Evolutionary conservation across 2,329 filamentous ascomycete species (phyloP).

Genomic region (Claviceps maximensis): DNA sequence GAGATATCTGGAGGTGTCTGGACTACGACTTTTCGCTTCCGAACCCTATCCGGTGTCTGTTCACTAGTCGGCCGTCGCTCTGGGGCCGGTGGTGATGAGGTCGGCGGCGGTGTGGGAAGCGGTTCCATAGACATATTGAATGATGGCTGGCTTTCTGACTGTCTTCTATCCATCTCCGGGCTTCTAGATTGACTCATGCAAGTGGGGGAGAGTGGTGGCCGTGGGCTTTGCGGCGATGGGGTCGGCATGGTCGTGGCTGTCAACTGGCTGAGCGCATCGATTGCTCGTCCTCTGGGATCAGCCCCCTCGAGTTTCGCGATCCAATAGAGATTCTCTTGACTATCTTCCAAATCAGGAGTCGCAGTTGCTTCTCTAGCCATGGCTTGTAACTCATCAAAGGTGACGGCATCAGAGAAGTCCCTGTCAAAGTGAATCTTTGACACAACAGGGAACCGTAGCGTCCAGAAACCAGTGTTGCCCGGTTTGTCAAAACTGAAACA

Average conservation of each 20-base stretch:
- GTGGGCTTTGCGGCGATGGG: constrained; percentile 17
- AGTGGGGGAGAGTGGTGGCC: not conserved
- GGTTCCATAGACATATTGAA: not conserved
- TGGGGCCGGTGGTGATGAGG: constrained; percentile 5
- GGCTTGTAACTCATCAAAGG: constrained; percentile 55
- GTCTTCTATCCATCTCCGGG: not conserved
- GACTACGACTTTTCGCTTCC: constrained; percentile 3
- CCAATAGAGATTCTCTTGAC: constrained; percentile 49
- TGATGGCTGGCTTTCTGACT: not conserved
- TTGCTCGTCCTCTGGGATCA: constrained; percentile 30
- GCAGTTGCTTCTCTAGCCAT: constrained; percentile 46
- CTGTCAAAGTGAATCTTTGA: constrained; percentile 69
- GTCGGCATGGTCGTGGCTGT: constrained; percentile 25
- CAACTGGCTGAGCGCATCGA: constrained; percentile 33
- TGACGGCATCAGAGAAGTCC: constrained; percentile 52
- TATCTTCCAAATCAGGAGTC: constrained; percentile 36
- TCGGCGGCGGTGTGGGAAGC: constrained; percentile 7
- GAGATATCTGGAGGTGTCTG: not conserved
- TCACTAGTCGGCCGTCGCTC: not conserved
- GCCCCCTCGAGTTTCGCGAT: constrained; percentile 44
- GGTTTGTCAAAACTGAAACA: constrained; percentile 69
- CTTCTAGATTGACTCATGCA: not conserved
- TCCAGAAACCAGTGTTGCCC: constrained; percentile 56
- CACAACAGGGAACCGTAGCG: constrained; percentile 63
- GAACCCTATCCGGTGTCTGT: constrained; percentile 1